phyloP scores from a whole-genome alignment of 2,329 filamentous ascomycete genomes.

The Neospermospora avenae region DNA sequence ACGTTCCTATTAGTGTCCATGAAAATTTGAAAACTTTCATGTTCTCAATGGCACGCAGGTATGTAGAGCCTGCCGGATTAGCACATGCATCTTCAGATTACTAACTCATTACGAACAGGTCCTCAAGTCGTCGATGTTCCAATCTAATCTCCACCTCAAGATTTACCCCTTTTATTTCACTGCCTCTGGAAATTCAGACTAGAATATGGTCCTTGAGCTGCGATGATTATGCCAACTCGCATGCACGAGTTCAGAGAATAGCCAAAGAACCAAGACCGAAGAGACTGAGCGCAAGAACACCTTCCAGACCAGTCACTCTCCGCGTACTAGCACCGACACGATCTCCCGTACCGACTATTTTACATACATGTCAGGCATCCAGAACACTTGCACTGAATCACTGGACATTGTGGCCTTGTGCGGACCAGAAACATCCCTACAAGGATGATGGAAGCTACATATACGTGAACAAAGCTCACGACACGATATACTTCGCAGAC shows the following conservation, averaged over 20 bases:
- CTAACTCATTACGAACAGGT: not conserved
- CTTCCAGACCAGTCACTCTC: not conserved
- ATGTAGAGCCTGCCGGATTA: not conserved
- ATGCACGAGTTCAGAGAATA: not conserved
- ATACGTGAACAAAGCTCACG: constrained; percentile 3
- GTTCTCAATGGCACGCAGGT: not conserved
- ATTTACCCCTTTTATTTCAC: not conserved
- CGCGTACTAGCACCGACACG: not conserved
- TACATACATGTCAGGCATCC: constrained; percentile 2
- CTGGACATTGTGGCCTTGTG: constrained; percentile 3
- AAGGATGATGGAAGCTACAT: constrained; percentile 2
- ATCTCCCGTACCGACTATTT: not conserved
- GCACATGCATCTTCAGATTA: not conserved
- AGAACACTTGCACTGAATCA: not conserved
- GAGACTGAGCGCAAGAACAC: not conserved
- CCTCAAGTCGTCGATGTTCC: not conserved
- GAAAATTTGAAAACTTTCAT: not conserved
- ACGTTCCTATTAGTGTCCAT: too few relatives aligned
- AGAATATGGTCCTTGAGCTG: not conserved
- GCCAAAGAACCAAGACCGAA: constrained; percentile 3
- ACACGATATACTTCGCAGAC: constrained; percentile 9
- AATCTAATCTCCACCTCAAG: not conserved
- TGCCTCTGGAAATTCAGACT: constrained; percentile 4
- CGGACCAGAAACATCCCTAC: not conserved
- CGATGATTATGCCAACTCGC: not conserved